Conservation (phyloP, 345 rosid species). For the Eucalyptus fibrosa region DNA sequence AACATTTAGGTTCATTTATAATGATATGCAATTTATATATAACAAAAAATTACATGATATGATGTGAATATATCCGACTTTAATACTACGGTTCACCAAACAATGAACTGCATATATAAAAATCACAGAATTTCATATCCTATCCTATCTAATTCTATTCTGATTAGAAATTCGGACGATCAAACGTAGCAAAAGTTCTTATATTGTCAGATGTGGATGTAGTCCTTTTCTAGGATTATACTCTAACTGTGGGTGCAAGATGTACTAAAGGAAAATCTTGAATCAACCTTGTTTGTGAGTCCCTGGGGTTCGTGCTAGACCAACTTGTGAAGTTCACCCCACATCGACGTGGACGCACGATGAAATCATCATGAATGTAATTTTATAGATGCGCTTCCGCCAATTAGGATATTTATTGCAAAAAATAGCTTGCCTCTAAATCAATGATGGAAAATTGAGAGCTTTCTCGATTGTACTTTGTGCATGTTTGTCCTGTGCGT, state of each 20-base stretch:
- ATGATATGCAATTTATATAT: too few species aligned
- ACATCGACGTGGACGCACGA: background rate
- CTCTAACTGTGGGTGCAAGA: background rate
- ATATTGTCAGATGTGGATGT: background rate
- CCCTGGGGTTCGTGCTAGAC: background rate
- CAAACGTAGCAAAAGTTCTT: background rate
- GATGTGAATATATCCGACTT: too few species aligned
- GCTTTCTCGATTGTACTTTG: background rate
- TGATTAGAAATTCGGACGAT: too few species aligned
- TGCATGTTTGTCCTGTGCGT: too few species aligned
- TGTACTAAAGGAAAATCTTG: background rate
- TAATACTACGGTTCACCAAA: too few species aligned
- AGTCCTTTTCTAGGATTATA: background rate
- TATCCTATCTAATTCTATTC: too few species aligned
- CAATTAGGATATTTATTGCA: background rate
- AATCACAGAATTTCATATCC: too few species aligned
- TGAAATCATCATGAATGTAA: background rate
- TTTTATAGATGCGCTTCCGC: background rate
- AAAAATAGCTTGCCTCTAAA: background rate
- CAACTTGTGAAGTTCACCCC: background rate
- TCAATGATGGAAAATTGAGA: background rate
- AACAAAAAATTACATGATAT: too few species aligned
- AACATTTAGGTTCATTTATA: too few species aligned
- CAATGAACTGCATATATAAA: too few species aligned
- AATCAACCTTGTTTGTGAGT: background rate